Conservation (phyloP, 768 basidiomycete species). For the Fomitopsis pulvina region DNA sequence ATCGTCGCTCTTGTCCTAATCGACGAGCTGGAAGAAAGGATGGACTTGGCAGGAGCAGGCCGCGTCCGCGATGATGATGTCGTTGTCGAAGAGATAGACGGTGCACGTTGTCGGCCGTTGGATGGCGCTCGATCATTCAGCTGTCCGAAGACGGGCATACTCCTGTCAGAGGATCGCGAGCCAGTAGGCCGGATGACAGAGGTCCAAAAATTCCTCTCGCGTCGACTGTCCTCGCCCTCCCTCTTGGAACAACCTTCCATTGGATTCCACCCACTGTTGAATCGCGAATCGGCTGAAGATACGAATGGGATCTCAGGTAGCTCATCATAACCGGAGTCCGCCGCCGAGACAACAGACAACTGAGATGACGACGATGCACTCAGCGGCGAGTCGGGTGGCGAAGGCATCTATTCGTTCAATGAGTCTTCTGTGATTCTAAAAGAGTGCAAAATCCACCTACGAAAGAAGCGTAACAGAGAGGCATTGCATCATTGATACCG, state of each 20-base stretch:
- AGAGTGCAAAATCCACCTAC: constrained; percentile 3
- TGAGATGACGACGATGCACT: constrained; percentile 18
- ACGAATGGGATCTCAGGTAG: constrained; percentile 24
- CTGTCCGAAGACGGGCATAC: constrained; percentile 12
- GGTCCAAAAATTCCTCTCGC: constrained; percentile 31
- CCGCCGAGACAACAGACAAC: constrained; percentile 15
- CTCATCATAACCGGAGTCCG: constrained; percentile 15
- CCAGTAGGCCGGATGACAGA: constrained; percentile 23
- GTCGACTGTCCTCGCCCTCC: constrained; percentile 12
- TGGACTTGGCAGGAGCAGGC: constrained; percentile 45
- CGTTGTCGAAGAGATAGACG: constrained; percentile 30
- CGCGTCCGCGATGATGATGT: constrained; percentile 18
- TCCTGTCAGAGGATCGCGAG: constrained; percentile 16
- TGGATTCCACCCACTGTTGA: constrained; percentile 9
- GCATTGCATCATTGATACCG: constrained; percentile 4
- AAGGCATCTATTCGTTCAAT: constrained; percentile 7
- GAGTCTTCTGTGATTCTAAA: neutral
- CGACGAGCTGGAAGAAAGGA: constrained; percentile 45
- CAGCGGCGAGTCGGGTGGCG: constrained; percentile 12
- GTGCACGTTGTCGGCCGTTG: constrained; percentile 13
- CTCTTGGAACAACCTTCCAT: constrained; percentile 7
- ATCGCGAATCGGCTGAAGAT: constrained; percentile 7
- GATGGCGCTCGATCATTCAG: constrained; percentile 17
- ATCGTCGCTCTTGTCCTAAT: constrained; percentile 29
- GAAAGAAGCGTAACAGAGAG: constrained; percentile 11